Evolutionary conservation across 768 basidiomycete genomes (phyloP), one percentile per base, ranked within the genome.

Genomic region (Lactifluus hygrophoroides): DNA sequence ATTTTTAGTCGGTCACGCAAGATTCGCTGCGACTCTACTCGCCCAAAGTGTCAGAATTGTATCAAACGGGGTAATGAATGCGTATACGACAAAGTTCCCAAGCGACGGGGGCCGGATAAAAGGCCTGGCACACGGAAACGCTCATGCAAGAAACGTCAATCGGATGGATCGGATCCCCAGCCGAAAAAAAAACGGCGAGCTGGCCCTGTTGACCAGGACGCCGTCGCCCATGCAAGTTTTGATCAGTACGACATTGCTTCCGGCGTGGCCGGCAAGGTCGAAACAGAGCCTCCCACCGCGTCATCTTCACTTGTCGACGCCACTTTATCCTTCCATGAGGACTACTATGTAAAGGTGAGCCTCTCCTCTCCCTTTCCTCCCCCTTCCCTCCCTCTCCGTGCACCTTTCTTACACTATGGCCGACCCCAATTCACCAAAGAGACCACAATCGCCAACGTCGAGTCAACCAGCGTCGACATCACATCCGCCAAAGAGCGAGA

Each of bases 61-160:
- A 76, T 80, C 72, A 84, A 88, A 68, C 77, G 89, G 67, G 81
- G 80, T 64, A 88, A 88, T 71, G 77, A 78, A 54, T 91, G 89
- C 72, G 78, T 85, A 72, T 91, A 90, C 72, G 89, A 91, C 69
- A 74, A 81, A 28, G 85, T 80, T 55, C 88, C 88, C 65, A 89
- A 87, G 72, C 83, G 90, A 60, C 80, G 89, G 61, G 90, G 90
- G 3, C 89, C 89, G 62, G 89, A 91, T 78, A 90, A 89, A 74
- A 82, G 81, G 66, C 89, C 89, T 58, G 89, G 89, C 28, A 90
- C 88, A 57, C 80, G 88, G 62, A 86, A 88, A 69, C 79, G 89
- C 65, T 85, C 85, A 56, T 90, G 87, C 78, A 90, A 90, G 81
- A 90, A 88, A 76, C 77, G 86, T 58, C 78, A 81, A 35, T 71